A percentile compares a stretch with the other conserved stretches of the same genome.
phyloP scores from a whole-genome alignment of 805 yeast species.

The Blastobotrys terrestris region DNA sequence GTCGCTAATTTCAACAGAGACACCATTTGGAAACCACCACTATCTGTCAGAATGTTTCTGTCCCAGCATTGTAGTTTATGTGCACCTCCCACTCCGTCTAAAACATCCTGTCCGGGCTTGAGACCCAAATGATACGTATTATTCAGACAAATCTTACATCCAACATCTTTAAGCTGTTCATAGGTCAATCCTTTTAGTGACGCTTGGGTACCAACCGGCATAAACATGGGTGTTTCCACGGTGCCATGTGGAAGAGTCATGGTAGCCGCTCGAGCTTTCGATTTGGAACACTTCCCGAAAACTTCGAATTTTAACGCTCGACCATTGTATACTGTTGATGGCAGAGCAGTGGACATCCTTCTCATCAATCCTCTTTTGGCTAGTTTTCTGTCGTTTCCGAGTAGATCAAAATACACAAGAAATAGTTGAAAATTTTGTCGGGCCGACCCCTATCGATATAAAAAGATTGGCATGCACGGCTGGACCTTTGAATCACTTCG shows the following conservation, averaged over 20 bases:
- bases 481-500: no score
- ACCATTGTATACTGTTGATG: conserved; percentile 11
- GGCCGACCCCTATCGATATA: neutral
- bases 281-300: conserved; percentile 36
- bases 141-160: conserved; percentile 38
- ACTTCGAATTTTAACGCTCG: conserved; percentile 34
- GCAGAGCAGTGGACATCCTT: neutral
- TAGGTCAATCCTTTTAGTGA: conserved; percentile 40
- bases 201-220: conserved; percentile 45
- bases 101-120: conserved; percentile 37
- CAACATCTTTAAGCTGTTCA: conserved; percentile 35
- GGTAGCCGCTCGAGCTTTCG: conserved; percentile 39
- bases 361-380: neutral
- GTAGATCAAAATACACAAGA: neutral
- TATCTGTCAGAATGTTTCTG: conserved; percentile 38
- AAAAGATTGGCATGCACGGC: neutral
- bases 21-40: conserved; percentile 44
- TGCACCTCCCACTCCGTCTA: conserved; percentile 40
- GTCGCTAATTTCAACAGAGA: conserved; percentile 39
- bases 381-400: neutral
- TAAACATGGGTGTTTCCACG: conserved; percentile 40
- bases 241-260: conserved; percentile 39
- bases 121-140: conserved; percentile 41
- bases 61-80: conserved; percentile 39
- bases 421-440: neutral